Percentiles rank a stretch among this genome's conserved stretches.
Conservation (phyloP, 129 eudicot species). For the Pseudognaphalium luteoalbum region DNA sequence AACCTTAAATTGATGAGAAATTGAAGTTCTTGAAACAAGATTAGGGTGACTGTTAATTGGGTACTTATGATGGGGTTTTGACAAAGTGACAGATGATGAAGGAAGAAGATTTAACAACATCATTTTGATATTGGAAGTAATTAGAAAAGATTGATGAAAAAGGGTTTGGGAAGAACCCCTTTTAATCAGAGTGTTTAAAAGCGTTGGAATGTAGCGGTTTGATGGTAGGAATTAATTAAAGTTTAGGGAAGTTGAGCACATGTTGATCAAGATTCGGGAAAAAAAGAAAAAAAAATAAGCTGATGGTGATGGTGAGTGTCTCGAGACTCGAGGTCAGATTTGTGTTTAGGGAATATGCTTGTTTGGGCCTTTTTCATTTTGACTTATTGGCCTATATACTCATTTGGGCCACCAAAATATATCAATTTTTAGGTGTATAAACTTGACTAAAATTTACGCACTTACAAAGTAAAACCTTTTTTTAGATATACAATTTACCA, state of each 20-base stretch:
- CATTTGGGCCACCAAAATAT: not conserved
- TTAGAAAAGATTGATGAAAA: conserved; percentile 11
- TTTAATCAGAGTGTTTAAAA: conserved; percentile 10
- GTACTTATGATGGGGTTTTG: conserved; percentile 44
- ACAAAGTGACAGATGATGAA: conserved; percentile 54
- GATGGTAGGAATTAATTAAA: not conserved
- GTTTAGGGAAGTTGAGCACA: conserved; percentile 17
- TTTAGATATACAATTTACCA: too few species aligned
- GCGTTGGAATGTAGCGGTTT: conserved; percentile 30
- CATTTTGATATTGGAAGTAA: conserved; percentile 27
- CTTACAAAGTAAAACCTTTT: too few species aligned
- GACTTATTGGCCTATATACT: not conserved
- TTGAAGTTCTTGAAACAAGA: conserved; percentile 30
- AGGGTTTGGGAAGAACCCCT: conserved; percentile 18
- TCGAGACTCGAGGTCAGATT: conserved; percentile 41
- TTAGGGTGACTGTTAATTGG: conserved; percentile 40
- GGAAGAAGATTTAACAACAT: conserved; percentile 60
- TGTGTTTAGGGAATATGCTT: conserved; percentile 25
- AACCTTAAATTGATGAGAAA: conserved; percentile 19
- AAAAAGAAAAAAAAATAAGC: not conserved
- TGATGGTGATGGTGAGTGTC: conserved; percentile 23
- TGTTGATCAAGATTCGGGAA: conserved; percentile 32
- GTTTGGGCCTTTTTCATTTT: conserved; percentile 25
- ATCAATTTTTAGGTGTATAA: not conserved
- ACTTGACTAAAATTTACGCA: not conserved